A percentile compares a stretch with the other conserved stretches of the same genome.
Evolutionary conservation across 2,329 filamentous ascomycete species (phyloP).

Genomic region (Amauroascus verrucosus): DNA sequence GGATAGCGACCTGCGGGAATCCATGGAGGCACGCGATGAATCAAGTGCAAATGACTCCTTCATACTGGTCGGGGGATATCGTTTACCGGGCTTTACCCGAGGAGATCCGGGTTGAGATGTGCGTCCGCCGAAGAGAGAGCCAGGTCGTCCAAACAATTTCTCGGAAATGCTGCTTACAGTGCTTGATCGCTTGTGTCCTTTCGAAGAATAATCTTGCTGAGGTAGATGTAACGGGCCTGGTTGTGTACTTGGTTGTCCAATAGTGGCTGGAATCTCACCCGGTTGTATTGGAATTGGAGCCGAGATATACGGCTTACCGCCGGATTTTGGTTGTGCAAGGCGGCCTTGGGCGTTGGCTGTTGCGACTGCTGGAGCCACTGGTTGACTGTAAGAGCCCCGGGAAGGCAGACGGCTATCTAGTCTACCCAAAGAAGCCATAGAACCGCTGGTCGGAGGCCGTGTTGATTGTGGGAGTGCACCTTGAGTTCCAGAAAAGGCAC

Average conservation of each 20-base stretch:
- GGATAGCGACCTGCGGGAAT: slow-evolving; percentile 64
- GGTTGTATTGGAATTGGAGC: slow-evolving; percentile 51
- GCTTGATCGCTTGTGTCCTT: slow-evolving; percentile 57
- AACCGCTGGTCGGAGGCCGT: slow-evolving; percentile 72
- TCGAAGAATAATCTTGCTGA: slow-evolving; percentile 35
- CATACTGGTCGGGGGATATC: slow-evolving; percentile 90
- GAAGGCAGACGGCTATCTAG: slow-evolving; percentile 53
- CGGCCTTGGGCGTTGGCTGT: slow-evolving; percentile 81
- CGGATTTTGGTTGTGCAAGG: slow-evolving; percentile 65
- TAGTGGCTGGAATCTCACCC: slow-evolving; percentile 40
- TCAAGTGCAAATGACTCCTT: slow-evolving; percentile 45
- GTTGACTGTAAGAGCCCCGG: slow-evolving; percentile 75
- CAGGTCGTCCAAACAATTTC: slow-evolving; percentile 73
- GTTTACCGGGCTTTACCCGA: slow-evolving; percentile 46
- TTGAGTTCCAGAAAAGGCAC: slow-evolving; percentile 39
- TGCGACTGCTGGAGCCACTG: slow-evolving; percentile 74
- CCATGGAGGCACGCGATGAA: slow-evolving; percentile 56
- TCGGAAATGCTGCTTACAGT: slow-evolving; percentile 73
- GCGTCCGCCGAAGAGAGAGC: slow-evolving; percentile 64
- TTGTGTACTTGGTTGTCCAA: slow-evolving; percentile 51
- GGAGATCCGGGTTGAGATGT: slow-evolving; percentile 26
- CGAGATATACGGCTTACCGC: slow-evolving; percentile 62
- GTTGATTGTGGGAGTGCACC: slow-evolving; percentile 37
- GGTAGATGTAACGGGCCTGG: slow-evolving; percentile 49
- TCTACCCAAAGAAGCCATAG: slow-evolving; percentile 54